These are phyloP conservation scores for Pyracantha coccinea DNA, from an alignment of 331 rosid genomes.

Conservation along the genomic window DNA sequence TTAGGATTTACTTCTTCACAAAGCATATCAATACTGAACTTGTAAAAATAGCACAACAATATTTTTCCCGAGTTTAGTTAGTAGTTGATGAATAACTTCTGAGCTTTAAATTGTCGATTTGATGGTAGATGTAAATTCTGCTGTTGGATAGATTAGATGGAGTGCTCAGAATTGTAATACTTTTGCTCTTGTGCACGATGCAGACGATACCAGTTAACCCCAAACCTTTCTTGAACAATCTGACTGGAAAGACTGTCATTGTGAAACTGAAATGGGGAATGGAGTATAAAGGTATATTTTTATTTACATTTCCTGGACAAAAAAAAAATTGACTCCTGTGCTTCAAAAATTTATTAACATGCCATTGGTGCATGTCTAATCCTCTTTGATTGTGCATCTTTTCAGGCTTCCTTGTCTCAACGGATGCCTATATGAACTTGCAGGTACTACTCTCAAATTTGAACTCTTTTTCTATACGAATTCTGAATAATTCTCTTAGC, in stretches of 20 bases:
- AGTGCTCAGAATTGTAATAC: background rate
- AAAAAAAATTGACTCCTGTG: background rate
- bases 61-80: background rate
- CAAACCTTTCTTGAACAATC: slow-evolving; percentile 94
- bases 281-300: slow-evolving; percentile 79
- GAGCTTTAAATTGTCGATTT: background rate
- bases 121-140: background rate
- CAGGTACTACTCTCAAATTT: slow-evolving; percentile 38
- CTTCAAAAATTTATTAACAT: background rate
- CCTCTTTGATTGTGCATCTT: background rate
- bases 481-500: background rate
- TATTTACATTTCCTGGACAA: background rate
- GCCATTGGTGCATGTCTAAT: background rate
- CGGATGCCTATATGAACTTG: slow-evolving; percentile 93
- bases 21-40: too few species aligned
- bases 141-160: background rate
- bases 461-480: background rate
- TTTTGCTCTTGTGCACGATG: background rate
- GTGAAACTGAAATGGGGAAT: slow-evolving; percentile 96
- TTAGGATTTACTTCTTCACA: background rate
- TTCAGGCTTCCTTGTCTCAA: slow-evolving; percentile 86
- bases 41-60: background rate
- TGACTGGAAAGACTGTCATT: slow-evolving; percentile 86
- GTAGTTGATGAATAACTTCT: background rate
- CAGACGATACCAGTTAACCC: slow-evolving; percentile 97